Conservation (phyloP, 176 grass and related monocot genomes). For the Poa annua region DNA sequence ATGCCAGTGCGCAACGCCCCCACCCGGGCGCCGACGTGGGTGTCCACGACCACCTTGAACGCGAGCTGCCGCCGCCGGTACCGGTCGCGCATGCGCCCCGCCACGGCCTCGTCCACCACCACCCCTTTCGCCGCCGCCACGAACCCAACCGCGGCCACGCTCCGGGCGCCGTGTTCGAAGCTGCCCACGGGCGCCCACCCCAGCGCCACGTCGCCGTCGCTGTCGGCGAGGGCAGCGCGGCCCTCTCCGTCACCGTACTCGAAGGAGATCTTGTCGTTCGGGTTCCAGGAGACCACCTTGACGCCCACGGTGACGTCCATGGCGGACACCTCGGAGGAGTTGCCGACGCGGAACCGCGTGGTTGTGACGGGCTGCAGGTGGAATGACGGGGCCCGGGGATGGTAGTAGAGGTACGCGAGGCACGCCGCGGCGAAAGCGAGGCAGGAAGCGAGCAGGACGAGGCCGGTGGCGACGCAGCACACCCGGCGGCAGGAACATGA, state of each 20-base stretch:
- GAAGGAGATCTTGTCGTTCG: slow-evolving; percentile 64
- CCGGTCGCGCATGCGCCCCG: slow-evolving; percentile 56
- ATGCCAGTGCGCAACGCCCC: slow-evolving; percentile 52
- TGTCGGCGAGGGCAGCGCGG: slow-evolving; percentile 52
- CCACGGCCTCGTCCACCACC: slow-evolving; percentile 76
- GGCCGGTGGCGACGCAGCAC: slow-evolving; percentile 50
- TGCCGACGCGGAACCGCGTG: slow-evolving; percentile 50
- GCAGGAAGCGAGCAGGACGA: slow-evolving; percentile 48
- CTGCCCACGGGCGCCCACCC: slow-evolving; percentile 52
- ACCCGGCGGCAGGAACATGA: slow-evolving; percentile 56
- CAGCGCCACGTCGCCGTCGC: slow-evolving; percentile 64
- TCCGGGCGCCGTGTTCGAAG: slow-evolving; percentile 57
- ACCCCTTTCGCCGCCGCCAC: slow-evolving; percentile 58
- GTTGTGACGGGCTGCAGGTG: slow-evolving; percentile 61
- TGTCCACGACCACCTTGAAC: slow-evolving; percentile 71
- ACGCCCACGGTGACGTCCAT: slow-evolving; percentile 55
- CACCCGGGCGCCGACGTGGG: slow-evolving; percentile 55
- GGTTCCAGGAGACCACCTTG: slow-evolving; percentile 63
- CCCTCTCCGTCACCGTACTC: slow-evolving; percentile 68
- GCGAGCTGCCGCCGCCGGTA: slow-evolving; percentile 45
- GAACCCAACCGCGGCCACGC: slow-evolving; percentile 46
- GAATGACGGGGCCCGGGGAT: slow-evolving; percentile 70
- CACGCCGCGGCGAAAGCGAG: slow-evolving; percentile 56
- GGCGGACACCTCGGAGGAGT: slow-evolving; percentile 39
- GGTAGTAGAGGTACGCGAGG: slow-evolving; percentile 87